Base-by-base conservation (phyloP, 148 eudicot genomes). In the Pharnaceum exiguum region DNA sequence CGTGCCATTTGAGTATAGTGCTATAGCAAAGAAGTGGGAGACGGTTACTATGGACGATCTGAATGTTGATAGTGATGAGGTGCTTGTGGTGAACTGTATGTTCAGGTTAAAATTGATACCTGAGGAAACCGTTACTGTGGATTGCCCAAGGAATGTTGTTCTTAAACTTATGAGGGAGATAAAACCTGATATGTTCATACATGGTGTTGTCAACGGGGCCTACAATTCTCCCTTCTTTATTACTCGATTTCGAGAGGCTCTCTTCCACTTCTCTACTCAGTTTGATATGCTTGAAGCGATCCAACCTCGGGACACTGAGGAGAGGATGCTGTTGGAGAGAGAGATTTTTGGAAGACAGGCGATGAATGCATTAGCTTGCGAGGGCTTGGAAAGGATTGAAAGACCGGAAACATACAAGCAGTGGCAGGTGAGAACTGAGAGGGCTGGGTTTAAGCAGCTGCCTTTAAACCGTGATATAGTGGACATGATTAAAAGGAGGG, bases 351-450 rank as follows among this genome's bases (percentile, higher is more conserved):
- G 96, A 22, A 70, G 87, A 29, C 84, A 82, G 60, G 85, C 75
- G 0, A 76, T 83, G 82, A 88, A 88, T 52, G 90, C 74, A 33
- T 69, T 88, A 53, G 82, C 96, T 1, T 88, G 91, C 31, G 96
- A 88, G 65, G 91, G 79, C n/a, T 77, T 61, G 7, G 96, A 88
- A 67, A 81, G 95, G 62, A 77, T 81, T 49, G 95, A 83, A 62
- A 68, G 95, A 55, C 95, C 95, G 0, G 95, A 87, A 77, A 84
- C 96, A 0, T 87, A 84, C 67, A 88, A 77, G 77, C 91, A 88
- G 52, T 88, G 96, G 96, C 96, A 88, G 55, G 79, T 74, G 17
- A 65, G 96, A 55, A 82, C 67, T 58, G 62, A 75, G 40, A 77
- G 96, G 71, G 78, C 78, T 12, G 91, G 96, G 15, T 88, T 88